phyloP scores from a whole-genome alignment of 1,284 basidiomycete genomes.

The Mycena sp. region DNA sequence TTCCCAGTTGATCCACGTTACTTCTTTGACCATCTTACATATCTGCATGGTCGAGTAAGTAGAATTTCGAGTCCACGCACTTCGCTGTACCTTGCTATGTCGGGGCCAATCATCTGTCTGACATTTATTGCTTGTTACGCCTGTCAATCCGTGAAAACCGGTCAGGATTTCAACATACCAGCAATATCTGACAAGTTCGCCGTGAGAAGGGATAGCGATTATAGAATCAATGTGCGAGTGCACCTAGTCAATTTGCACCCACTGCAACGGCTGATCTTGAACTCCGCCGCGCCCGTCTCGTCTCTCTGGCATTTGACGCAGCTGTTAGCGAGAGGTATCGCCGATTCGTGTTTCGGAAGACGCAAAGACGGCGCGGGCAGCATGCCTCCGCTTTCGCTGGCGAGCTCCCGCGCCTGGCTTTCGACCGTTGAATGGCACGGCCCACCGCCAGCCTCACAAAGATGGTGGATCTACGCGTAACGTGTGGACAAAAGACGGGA shows the following conservation, averaged over 20 bases:
- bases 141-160: not conserved
- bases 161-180: not conserved
- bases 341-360: not conserved
- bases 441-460: conserved; percentile 22
- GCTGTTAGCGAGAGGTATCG: conserved; percentile 11
- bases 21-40: conserved; percentile 19
- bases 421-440: conserved; percentile 23
- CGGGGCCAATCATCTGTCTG: conserved; percentile 26
- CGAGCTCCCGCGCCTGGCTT: conserved; percentile 8
- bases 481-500: too few species aligned
- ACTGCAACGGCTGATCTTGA: conserved; percentile 19
- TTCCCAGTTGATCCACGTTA: conserved; percentile 16
- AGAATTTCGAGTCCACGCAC: not conserved
- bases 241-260: conserved; percentile 20
- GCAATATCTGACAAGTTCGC: conserved; percentile 14
- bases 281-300: conserved; percentile 11
- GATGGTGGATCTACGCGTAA: conserved; percentile 22
- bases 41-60: not conserved
- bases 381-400: conserved; percentile 2
- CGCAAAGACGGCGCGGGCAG: not conserved
- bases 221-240: not conserved
- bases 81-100: conserved; percentile 21
- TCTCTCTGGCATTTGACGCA: conserved; percentile 24
- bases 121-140: conserved; percentile 12
- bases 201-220: not conserved